Conservation (phyloP, 176 grass and related monocot species). For the Elymus sibiricus region DNA sequence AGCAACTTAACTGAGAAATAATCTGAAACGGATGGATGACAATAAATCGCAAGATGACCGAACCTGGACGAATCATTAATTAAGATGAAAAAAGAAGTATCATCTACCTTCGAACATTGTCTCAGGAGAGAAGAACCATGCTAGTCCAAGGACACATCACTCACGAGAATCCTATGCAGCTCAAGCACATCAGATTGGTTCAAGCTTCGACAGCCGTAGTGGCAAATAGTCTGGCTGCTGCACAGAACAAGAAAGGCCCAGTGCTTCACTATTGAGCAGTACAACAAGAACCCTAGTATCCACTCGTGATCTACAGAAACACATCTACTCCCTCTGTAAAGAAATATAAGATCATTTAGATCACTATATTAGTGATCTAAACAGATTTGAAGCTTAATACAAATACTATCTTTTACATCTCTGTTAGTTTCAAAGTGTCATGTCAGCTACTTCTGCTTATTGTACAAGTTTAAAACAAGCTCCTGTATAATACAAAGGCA, state of each 20-base stretch:
- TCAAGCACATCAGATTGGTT: background rate
- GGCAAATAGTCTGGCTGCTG: background rate
- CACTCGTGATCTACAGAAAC: background rate
- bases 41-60: no score
- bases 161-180: background rate
- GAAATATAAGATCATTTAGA: no score
- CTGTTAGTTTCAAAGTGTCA: background rate
- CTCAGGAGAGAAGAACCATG: background rate
- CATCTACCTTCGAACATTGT: background rate
- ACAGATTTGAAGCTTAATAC: background rate
- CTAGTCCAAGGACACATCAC: background rate
- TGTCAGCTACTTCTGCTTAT: background rate
- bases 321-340: no score
- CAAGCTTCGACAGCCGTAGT: background rate
- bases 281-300: background rate
- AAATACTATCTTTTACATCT: background rate
- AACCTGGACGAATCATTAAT: no score
- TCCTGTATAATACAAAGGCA: background rate
- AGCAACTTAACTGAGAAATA: no score
- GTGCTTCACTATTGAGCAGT: background rate
- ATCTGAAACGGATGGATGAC: no score
- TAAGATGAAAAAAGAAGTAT: background rate
- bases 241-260: background rate
- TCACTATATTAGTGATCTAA: no score
- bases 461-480: background rate